Evolutionary conservation across 2,329 filamentous ascomycete species (phyloP), one percentile per base, ranked within the genome.

Genomic region (Berkeleyomyces rouxiae): DNA sequence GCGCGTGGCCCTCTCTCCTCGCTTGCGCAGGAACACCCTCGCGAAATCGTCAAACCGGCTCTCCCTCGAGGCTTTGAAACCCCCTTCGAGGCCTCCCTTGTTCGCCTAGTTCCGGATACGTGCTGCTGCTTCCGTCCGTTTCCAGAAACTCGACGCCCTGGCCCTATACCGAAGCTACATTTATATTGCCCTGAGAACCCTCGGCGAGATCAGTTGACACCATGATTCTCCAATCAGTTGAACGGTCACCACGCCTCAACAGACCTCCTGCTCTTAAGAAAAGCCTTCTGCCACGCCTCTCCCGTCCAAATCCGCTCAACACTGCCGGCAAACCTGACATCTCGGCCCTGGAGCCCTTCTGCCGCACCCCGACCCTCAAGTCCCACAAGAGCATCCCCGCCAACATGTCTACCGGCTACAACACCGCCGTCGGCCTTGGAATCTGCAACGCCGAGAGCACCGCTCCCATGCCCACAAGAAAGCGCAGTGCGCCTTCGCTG

Each of bases 401-500:
- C 16, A 59, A 47, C 23, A 59, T 59, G 58, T 36, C 58, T 16
- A 37, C 5, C 10, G 37, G 58, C 11, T 13, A 37, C 33, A 31
- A 44, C 58, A 59, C 42, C 11, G 43, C 31, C 16, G 42, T 59
- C 40, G 58, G 58, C 16, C 44, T 46, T 9, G 58, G 51, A n/a
- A 36, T 49, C 36, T 49, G 43, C 23, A 33, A 16, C 44, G 2
- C 58, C 11, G 16, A 44, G 37, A 49, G 31, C 49, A 47, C 61
- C 23, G 43, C 43, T 23, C 42, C 46, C 13, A 42, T 40, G 37
- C 63, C 67, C 23, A 69, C 61, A 68, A 72, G 78, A 67, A 86
- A 88, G 76, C 78, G 83, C 65, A 76, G 82, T 68, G 81, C 82
- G 57, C 80, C 88, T 37, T 82, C 84, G 63, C 77, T 92, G 63